Base-by-base conservation (phyloP, 208 protist species). In the Angomonas desouzai region DNA sequence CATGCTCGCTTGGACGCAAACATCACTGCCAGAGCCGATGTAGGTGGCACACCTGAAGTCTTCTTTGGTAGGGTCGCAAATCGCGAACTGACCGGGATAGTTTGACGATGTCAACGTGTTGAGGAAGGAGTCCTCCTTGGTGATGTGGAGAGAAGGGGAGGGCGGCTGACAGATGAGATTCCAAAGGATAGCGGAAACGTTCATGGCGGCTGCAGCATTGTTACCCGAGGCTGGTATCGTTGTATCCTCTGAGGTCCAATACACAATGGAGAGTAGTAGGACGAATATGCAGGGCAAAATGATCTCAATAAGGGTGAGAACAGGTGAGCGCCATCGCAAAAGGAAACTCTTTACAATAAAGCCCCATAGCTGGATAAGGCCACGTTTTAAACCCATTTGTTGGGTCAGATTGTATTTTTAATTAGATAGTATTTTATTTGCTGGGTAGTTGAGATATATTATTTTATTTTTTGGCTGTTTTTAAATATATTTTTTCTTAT, bases 331-430 rank as follows among this genome's bases (percentile, higher is more conserved):
- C 69, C 72, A 73, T 34, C 76, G 77, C 70, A 85, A 76, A 33
- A 86, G 71, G 32, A 70, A 70, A 22, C 74, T 77, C 76, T 94
- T 91, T 56, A 81, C 72, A 6, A 94, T 48, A 32, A 92, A 87
- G 7, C 79, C 77, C 34, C 79, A 75, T 59, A 83, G 74, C 67
- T 92, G 85, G 38, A 84, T 76, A 34, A 57, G 70, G 61, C 22
- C 51, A 22, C 51, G 51, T 29, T 57, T 57, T 4, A 34, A 36
- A 4, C 7, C 3, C 51, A 57, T 57, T 53, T 20, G 48, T 6
- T n/a, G n/a, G n/a, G n/a, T n/a, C n/a, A n/a, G n/a, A n/a, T n/a
- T n/a, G n/a, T n/a, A n/a, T n/a, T n/a, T n/a, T n/a, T n/a, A n/a
- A n/a, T n/a, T n/a, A 34, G 16, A 25, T 16, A 57, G 51, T 29